These are phyloP conservation scores for Podaxis sp. DNA, from an alignment of 768 basidiomycete genomes.

Conservation along the genomic window DNA sequence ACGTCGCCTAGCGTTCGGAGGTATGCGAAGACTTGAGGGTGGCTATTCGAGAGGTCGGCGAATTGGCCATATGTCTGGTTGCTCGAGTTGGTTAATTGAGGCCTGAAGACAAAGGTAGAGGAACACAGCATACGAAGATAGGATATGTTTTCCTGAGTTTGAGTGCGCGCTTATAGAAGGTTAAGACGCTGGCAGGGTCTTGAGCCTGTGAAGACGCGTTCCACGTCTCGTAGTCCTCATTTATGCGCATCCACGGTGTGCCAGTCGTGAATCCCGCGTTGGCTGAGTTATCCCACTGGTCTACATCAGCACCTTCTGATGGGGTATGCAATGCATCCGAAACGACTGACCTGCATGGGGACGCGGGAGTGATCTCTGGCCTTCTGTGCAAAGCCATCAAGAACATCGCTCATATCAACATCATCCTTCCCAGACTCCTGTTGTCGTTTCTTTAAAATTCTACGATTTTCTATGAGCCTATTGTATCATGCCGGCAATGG, in stretches of 20 bases:
- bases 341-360: conserved; percentile 60
- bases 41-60: conserved; percentile 39
- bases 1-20: conserved; percentile 36
- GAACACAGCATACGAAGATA: conserved; percentile 44
- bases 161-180: conserved; percentile 63
- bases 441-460: conserved; percentile 39
- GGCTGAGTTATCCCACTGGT: conserved; percentile 53
- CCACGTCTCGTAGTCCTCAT: conserved; percentile 63
- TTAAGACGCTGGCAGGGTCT: conserved; percentile 51
- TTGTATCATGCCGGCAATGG: not conserved
- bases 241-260: conserved; percentile 74
- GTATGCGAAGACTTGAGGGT: conserved; percentile 59
- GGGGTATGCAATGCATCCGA: not conserved
- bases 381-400: conserved; percentile 57
- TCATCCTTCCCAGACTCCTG: conserved; percentile 33
- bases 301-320: not conserved
- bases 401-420: conserved; percentile 63
- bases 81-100: not conserved
- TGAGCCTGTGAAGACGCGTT: conserved; percentile 51
- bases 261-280: conserved; percentile 68
- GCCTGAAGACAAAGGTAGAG: not conserved
- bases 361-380: conserved; percentile 71
- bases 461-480: conserved; percentile 17
- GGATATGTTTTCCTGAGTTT: conserved; percentile 50
- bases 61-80: conserved; percentile 64